These are phyloP conservation scores for Penicillium thymicola DNA, from an alignment of 2,329 filamentous ascomycete genomes.

Conservation along the genomic window DNA sequence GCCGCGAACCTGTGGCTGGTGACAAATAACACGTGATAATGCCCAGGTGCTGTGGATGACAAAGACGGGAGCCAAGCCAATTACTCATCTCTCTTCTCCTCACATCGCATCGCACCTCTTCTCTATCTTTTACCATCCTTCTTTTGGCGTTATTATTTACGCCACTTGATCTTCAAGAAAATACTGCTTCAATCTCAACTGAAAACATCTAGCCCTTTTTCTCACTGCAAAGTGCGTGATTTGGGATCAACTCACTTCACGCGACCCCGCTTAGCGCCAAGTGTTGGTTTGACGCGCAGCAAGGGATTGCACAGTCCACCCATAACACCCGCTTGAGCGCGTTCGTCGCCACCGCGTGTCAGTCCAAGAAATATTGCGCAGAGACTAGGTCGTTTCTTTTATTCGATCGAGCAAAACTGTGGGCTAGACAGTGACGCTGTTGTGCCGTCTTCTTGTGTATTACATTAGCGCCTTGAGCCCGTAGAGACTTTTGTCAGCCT, in stretches of 20 bases:
- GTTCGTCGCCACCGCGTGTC: constrained; percentile 15
- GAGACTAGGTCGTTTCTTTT: constrained; percentile 22
- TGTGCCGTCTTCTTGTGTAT: constrained; percentile 40
- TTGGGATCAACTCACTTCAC: constrained; percentile 14
- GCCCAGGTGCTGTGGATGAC: background rate
- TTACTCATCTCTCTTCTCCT: background rate
- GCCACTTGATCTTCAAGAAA: background rate
- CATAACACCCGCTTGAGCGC: constrained; percentile 16
- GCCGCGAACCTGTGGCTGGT: constrained; percentile 12
- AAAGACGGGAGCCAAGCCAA: constrained; percentile 5
- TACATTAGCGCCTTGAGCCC: constrained; percentile 40
- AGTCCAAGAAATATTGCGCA: constrained; percentile 15
- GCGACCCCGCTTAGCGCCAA: constrained; percentile 32
- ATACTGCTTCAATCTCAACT: background rate
- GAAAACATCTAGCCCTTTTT: background rate
- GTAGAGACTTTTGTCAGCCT: constrained; percentile 38
- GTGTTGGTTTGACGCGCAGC: constrained; percentile 27
- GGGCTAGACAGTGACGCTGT: constrained; percentile 29
- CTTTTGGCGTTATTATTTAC: background rate
- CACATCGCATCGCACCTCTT: background rate
- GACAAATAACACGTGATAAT: constrained; percentile 1
- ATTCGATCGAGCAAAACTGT: constrained; percentile 34
- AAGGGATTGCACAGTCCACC: constrained; percentile 22
- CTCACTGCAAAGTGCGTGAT: background rate
- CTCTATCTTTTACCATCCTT: background rate